Conservation (phyloP, 2,329 filamentous ascomycete species). For the Fusarium poae region DNA sequence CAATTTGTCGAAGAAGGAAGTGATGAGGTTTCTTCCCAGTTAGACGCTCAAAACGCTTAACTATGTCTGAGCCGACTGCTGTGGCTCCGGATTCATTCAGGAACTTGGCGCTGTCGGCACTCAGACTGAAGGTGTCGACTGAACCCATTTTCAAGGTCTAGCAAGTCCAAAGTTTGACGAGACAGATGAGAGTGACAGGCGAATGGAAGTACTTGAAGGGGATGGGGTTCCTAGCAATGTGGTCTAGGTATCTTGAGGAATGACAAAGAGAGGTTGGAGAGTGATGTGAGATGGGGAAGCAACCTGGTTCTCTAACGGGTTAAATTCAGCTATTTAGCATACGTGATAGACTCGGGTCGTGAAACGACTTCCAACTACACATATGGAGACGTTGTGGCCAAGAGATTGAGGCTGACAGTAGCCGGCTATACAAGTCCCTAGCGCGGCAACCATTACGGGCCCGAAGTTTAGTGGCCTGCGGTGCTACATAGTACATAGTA, state of each 20-base stretch:
- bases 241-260: not conserved
- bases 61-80: constrained; percentile 1
- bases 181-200: not conserved
- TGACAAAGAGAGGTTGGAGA: not conserved
- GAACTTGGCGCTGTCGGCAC: constrained; percentile 9
- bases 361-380: not conserved
- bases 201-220: not conserved
- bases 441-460: not conserved
- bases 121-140: constrained; percentile 5
- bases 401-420: constrained; percentile 7
- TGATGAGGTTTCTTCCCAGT: constrained; percentile 10
- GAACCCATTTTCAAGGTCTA: not conserved
- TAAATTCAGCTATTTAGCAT: constrained; percentile 4
- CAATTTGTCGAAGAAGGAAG: constrained; percentile 7
- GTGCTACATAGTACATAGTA: too few relatives aligned
- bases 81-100: constrained; percentile 1
- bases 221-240: not conserved
- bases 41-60: not conserved
- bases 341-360: not conserved
- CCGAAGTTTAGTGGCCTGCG: not conserved
- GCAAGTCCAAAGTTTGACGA: not conserved
- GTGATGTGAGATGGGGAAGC: not conserved
- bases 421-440: constrained; percentile 11
- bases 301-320: not conserved
- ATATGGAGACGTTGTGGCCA: not conserved